These are phyloP conservation scores for Phylloporus rhodoxanthus DNA, from an alignment of 768 basidiomycete genomes.

Conservation along the genomic window DNA sequence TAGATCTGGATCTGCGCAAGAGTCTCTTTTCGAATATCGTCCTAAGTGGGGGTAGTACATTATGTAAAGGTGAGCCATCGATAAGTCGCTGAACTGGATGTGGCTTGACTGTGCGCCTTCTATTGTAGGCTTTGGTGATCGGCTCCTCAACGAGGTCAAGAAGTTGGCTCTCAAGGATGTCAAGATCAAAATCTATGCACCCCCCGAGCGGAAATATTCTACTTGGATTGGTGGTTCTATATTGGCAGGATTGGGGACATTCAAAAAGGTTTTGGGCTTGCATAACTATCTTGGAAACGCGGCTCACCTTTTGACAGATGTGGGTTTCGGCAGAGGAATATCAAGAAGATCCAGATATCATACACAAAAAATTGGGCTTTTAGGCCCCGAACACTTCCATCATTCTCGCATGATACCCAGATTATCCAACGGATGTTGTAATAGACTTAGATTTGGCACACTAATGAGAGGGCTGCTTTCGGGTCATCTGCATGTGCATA, in stretches of 20 bases:
- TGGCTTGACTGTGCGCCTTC: conserved; percentile 15
- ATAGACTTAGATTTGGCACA: conserved; percentile 25
- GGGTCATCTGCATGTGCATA: conserved; percentile 23
- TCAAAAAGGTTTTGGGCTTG: conserved; percentile 73
- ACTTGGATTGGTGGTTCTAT: conserved; percentile 98
- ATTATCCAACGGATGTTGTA: conserved; percentile 29
- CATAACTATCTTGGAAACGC: not conserved
- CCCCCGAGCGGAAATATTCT: conserved; percentile 98
- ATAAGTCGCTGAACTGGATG: conserved; percentile 3
- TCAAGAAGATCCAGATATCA: conserved; percentile 97
- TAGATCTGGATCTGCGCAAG: conserved; percentile 94
- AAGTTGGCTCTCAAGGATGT: conserved; percentile 91
- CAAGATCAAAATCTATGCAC: conserved; percentile 98
- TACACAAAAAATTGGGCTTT: conserved; percentile 92
- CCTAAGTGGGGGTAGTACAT: conserved; percentile 91
- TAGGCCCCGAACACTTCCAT: conserved; percentile 27
- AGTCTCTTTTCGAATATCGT: conserved; percentile 95
- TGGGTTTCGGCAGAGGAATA: conserved; percentile 99
- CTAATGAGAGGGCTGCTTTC: conserved; percentile 19
- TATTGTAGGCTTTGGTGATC: conserved; percentile 82
- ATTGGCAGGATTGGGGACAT: conserved; percentile 89
- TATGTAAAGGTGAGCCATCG: conserved; percentile 71
- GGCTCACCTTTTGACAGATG: conserved; percentile 56
- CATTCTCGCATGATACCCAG: conserved; percentile 29
- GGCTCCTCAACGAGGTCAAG: conserved; percentile 93